Evolutionary conservation across 495 filamentous ascomycete species (phyloP).

Genomic region (Pyrenula aspistea): DNA sequence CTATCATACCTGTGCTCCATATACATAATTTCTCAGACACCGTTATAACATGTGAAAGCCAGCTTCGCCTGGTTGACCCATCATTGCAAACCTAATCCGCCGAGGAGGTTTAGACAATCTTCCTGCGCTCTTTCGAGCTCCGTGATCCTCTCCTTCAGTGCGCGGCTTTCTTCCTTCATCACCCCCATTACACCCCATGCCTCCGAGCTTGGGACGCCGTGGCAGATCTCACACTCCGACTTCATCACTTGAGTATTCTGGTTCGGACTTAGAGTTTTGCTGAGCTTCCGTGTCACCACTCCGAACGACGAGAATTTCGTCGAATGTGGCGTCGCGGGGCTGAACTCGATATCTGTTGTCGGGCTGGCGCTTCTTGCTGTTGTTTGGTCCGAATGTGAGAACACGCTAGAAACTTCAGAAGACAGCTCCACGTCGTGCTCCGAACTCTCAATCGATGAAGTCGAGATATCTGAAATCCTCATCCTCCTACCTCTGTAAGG

Average conservation of each 20-base stretch:
- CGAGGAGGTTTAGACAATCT: conserved; percentile 48
- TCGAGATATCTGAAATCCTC: background rate
- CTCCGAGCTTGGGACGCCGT: conserved; percentile 48
- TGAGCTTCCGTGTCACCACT: background rate
- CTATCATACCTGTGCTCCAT: no score
- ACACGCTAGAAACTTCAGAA: background rate
- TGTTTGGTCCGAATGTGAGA: background rate
- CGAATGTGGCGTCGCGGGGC: conserved; percentile 2
- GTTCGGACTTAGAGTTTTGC: background rate
- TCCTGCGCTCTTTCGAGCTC: conserved; percentile 59
- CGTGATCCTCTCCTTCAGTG: conserved; percentile 53
- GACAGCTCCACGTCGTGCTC: background rate
- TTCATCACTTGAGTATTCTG: background rate
- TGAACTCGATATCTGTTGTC: background rate
- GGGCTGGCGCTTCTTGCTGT: background rate
- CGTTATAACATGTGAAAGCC: no score
- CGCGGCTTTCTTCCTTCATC: conserved; percentile 60
- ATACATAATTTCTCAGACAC: no score
- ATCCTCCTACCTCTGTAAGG: background rate
- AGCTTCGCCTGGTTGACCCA: no score
- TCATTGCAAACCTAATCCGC: background rate
- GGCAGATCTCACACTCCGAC: conserved; percentile 44
- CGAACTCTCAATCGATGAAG: background rate
- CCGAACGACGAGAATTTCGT: conserved; percentile 33
- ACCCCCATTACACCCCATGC: conserved; percentile 61